Base-by-base conservation (phyloP, 164 flowering plant species). In the Chloranthus sessilifolius region DNA sequence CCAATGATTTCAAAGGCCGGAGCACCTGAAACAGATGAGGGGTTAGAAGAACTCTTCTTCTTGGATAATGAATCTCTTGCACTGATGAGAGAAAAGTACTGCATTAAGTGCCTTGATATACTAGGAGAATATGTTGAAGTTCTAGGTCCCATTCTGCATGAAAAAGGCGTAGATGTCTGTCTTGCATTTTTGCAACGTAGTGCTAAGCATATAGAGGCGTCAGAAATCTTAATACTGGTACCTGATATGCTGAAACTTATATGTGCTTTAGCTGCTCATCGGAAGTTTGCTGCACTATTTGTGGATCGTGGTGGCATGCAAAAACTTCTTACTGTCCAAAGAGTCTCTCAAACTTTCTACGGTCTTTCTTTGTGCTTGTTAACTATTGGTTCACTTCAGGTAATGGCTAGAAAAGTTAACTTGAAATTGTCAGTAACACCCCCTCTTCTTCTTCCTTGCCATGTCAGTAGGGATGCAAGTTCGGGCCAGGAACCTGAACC, bases 301-400 rank as follows among this genome's bases (percentile, higher is more conserved):
- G 99, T 89, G 64, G 99, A 94, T 66, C 86, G 97, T 6, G 94
- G 95, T 63, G 99, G 99, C 56, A 83, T 94, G 60, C 97, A 84
- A 55, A 89, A 78, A 53, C 69, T 94, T 56, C 88, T 89, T 66
- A 75, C 83, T 52, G 81, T 77, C 28, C 91, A 90, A 37, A 84
- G 96, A 68, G 74, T 68, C 31, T 15, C 62, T 12, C 78, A 81
- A 47, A 86, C 91, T 16, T 89, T 69, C 58, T 69, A 76, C 69
- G 99, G 96, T 46, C 88, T 94, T 52, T 94, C 99, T 34, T 86
- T 89, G 40, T 94, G 99, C 77, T 74, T 94, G 53, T 82, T 81
- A 52, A 78, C 97, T 36, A 81, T 94, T 66, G 95, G 97, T 24
- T 94, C 99, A 64, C 83, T 85, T 61, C 99, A 89, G 97, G 99